Evolutionary conservation across 352 stramenopile species (phyloP).

Genomic region (Globisporangium irregulare): DNA sequence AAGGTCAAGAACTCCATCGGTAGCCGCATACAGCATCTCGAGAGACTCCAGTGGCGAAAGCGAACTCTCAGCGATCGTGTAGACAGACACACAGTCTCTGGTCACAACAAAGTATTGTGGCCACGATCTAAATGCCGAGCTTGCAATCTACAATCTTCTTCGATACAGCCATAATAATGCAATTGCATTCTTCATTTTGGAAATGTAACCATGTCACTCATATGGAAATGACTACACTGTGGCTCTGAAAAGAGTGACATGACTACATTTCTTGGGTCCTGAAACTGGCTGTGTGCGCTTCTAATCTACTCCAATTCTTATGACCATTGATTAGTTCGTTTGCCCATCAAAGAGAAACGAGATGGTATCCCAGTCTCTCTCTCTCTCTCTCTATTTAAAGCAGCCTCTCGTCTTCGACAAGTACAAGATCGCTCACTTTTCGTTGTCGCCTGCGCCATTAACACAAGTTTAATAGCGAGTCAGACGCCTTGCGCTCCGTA

Average conservation of each 20-base stretch:
- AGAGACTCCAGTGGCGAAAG: neutral
- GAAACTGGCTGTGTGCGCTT: neutral
- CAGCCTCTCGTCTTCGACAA: no score
- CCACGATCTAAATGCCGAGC: no score
- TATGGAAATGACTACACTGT: neutral
- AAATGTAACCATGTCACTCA: neutral
- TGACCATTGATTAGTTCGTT: no score
- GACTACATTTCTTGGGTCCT: neutral
- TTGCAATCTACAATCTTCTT: neutral
- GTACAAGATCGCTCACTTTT: neutral
- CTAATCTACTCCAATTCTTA: neutral
- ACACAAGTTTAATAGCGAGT: neutral
- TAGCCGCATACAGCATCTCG: conserved; percentile 2
- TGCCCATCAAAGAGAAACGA: no score
- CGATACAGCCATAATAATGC: neutral
- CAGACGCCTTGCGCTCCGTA: no score
- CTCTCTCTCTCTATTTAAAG: no score
- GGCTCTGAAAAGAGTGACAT: neutral
- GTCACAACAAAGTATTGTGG: no score
- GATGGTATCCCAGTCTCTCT: no score
- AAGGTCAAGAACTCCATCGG: neutral
- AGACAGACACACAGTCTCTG: neutral
- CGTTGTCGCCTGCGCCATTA: neutral
- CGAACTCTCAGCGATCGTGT: conserved; percentile 2
- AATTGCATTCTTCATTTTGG: neutral